Evolutionary conservation across 1,284 basidiomycete species (phyloP).

Genomic region (Amylostereum areolatum): DNA sequence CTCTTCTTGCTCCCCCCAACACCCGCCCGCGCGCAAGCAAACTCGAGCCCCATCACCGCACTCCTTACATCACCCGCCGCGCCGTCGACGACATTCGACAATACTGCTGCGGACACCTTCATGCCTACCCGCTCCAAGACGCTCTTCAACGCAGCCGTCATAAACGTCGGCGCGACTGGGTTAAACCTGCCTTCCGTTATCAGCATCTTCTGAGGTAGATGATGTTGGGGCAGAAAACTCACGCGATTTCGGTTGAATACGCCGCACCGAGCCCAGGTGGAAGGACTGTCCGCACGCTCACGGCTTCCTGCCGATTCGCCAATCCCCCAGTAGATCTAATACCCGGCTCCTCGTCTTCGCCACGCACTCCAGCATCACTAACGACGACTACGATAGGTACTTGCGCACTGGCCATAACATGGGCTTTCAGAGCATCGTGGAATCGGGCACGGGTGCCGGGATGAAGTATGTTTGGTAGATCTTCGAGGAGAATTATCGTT

Average conservation of each 20-base stretch:
- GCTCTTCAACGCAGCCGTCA: constrained; percentile 72
- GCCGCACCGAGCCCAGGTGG: constrained; percentile 53
- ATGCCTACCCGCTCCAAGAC: constrained; percentile 36
- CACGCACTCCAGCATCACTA: constrained; percentile 76
- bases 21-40: constrained; percentile 46
- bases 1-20: constrained; percentile 25
- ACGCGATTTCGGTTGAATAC: constrained; percentile 74
- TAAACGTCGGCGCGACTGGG: constrained; percentile 82
- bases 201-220: no score
- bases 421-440: constrained; percentile 59
- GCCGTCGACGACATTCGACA: constrained; percentile 74
- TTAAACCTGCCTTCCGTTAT: constrained; percentile 88
- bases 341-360: constrained; percentile 54
- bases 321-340: no score
- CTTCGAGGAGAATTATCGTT: constrained; percentile 81
- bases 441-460: constrained; percentile 69
- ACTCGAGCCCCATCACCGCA: constrained; percentile 89
- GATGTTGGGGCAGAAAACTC: no score
- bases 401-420: constrained; percentile 25
- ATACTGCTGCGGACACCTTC: constrained; percentile 44
- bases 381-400: constrained; percentile 78
- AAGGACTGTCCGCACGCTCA: constrained; percentile 68
- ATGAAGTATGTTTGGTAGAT: constrained; percentile 88
- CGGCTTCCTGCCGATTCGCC: no score
- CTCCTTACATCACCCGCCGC: constrained; percentile 89